These are phyloP conservation scores for Panicum hallii DNA, from an alignment of 202 grass and related monocot species.

Conservation along the genomic window DNA sequence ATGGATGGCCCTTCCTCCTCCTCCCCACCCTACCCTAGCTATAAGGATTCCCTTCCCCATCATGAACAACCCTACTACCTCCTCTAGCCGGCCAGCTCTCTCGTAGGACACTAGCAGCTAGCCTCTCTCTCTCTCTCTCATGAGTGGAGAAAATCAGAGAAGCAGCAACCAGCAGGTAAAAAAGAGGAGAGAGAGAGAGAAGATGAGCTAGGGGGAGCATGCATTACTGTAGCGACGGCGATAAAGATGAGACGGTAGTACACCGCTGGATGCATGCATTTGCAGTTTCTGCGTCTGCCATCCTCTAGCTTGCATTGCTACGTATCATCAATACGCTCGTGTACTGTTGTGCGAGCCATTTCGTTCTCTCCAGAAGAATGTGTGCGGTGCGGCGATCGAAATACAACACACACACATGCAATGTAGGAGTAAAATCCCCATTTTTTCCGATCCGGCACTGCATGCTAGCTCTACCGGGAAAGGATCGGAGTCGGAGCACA, in stretches of 20 bases:
- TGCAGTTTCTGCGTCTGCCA: constrained; percentile 22
- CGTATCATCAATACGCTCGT: constrained; percentile 16
- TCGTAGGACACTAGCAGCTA: neutral
- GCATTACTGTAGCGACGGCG: constrained; percentile 51
- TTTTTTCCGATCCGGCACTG: neutral
- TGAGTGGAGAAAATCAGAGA: neutral
- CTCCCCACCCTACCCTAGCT: constrained; percentile 12
- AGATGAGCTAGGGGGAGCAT: neutral
- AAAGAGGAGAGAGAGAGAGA: neutral
- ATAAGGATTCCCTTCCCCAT: constrained; percentile 26
- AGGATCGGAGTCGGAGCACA: neutral
- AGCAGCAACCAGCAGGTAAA: neutral
- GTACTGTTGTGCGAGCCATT: neutral
- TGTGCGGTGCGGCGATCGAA: neutral
- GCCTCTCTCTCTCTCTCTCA: constrained; percentile 14
- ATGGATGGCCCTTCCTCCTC: neutral
- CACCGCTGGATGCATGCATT: constrained; percentile 25
- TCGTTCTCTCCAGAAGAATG: neutral
- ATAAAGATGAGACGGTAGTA: constrained; percentile 44
- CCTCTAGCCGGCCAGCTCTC: neutral
- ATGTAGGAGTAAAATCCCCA: neutral
- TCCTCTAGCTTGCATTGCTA: neutral
- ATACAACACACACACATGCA: neutral
- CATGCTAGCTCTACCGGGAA: neutral
- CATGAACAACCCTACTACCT: constrained; percentile 2